Evolutionary conservation across 257 asterid species (phyloP), one percentile per base, ranked within the genome.

Genomic region (Ilex asprella): DNA sequence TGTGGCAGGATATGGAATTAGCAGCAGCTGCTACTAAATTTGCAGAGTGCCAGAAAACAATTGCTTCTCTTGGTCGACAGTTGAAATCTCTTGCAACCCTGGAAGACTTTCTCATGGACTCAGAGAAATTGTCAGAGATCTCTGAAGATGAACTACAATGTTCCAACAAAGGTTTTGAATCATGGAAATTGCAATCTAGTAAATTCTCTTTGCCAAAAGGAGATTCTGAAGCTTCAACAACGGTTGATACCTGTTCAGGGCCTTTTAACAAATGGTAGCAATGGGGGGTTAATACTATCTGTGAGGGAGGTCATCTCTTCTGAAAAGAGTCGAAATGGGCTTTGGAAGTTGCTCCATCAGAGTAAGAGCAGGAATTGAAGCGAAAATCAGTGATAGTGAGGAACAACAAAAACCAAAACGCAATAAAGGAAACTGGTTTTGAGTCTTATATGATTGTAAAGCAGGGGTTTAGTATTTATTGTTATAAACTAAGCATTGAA

Each of bases 11-110:
- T 43, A 76, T 73, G 61, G 91, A 84, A 60, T 7, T 92, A 79
- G 95, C 87, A 12, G 61, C 65, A 43, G 97, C 97, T 62, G 91
- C 97, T 39, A 63, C 67, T 61, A 85, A 79, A 72, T 86, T 88
- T 47, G 73, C 88, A 1, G 91, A 80, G 70, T 92, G 98, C 66
- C 95, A 86, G 71, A 81, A 84, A 73, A 91, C 96, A 14, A 91
- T 88, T 10, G 87, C 94, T 51, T 91, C 98, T 39, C 83, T 91
- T 27, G 80, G 82, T 39, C 77, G 79, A 59, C 95, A 91, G 82
- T 83, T 91, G 60, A 84, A 81, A 60, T 76, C 87, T 70, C 95
- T 91, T 15, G 88, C 90, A 1, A 68, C 78, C 13, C 67, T 88
- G 16, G 94, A 86, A 16, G 95, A 91, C 57, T 69, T 86, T 73